Evolutionary conservation across 352 stramenopile species (phyloP), one percentile per base, ranked within the genome.

Genomic region (Pythium insidiosum): DNA sequence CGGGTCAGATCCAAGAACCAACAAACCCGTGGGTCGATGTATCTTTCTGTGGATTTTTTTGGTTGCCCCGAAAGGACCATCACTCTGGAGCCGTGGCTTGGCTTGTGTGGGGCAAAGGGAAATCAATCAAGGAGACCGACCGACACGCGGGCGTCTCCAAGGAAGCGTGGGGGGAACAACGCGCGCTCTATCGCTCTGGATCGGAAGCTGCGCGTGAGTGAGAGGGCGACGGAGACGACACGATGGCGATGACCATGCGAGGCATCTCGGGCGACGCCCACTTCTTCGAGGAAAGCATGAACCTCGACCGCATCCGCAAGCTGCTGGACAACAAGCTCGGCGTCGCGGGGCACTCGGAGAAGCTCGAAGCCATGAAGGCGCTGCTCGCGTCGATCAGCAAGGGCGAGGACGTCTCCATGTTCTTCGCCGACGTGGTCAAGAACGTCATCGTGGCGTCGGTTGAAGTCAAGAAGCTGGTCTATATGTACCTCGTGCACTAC

Each of bases 401-500:
- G 62, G 93, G 94, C 21, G 82, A 97, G 38, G 92, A 99, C 67
- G 95, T 99, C 12, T 96, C 81, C 29, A 83, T 97, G 34, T 99
- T 99, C 78, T 99, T 98, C 64, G 84, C 94, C 3, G 92, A 98
- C 53, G 95, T 99, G 18, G 95, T 99, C 38, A 92, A 93, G 60
- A 98, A 98, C 63, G 81, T 95, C 13, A 88, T 94, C 49, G 83
- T 94, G 22, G 88, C 85, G 20, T 96, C 73, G 36, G 82, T 99
- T 23, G 96, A 99, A 62, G 90, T 99, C n/a, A 98, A 98, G 54
- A 99, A 99, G 68, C 96, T 99, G 72, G 95, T 99, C 19, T 99
- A 99, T 71, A 99, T 98, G 72, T 99, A 98, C 66, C 73, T 99
- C 12, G 93, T 98, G n/a, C 94, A 98, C 66, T 99, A 99, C 65